A percentile compares a stretch with the other conserved stretches of the same genome.
Evolutionary conservation across 345 rosid genomes (phyloP).

Genomic region (Balakata baccata): DNA sequence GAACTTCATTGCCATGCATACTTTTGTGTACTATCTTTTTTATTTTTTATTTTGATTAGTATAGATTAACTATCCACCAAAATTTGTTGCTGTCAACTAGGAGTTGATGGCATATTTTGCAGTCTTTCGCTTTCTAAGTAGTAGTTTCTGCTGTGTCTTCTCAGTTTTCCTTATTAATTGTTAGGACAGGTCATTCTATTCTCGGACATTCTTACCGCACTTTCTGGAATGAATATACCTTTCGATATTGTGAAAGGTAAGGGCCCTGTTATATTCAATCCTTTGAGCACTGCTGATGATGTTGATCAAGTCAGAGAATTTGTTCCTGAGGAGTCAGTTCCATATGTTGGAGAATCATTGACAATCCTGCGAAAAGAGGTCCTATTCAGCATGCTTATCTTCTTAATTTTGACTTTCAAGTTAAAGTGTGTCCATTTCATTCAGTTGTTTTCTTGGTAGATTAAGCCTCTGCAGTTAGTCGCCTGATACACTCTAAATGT

Average conservation of each 20-base stretch:
- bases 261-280: slow-evolving; percentile 86
- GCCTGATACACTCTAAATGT: background rate
- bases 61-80: background rate
- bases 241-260: slow-evolving; percentile 94
- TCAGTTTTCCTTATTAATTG: slow-evolving; percentile 11
- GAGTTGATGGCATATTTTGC: background rate
- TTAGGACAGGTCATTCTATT: slow-evolving; percentile 78
- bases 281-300: slow-evolving; percentile 63
- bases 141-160: background rate
- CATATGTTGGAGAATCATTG: slow-evolving; percentile 94
- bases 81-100: background rate
- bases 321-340: slow-evolving; percentile 78
- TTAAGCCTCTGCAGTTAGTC: slow-evolving; percentile 2
- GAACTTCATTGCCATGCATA: background rate
- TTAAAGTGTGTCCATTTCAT: slow-evolving; percentile 2
- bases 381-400: background rate
- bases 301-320: slow-evolving; percentile 82
- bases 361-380: slow-evolving; percentile 84
- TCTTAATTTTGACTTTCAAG: slow-evolving; percentile 6
- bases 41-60: slow-evolving; percentile 2
- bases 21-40: background rate
- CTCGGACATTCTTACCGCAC: slow-evolving; percentile 96
- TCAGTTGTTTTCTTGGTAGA: slow-evolving; percentile 1
- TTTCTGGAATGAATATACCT: slow-evolving; percentile 98
- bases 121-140: background rate